Evolutionary conservation across 345 rosid genomes (phyloP), one percentile per base, ranked within the genome.

Genomic region (Durio zibethinus): DNA sequence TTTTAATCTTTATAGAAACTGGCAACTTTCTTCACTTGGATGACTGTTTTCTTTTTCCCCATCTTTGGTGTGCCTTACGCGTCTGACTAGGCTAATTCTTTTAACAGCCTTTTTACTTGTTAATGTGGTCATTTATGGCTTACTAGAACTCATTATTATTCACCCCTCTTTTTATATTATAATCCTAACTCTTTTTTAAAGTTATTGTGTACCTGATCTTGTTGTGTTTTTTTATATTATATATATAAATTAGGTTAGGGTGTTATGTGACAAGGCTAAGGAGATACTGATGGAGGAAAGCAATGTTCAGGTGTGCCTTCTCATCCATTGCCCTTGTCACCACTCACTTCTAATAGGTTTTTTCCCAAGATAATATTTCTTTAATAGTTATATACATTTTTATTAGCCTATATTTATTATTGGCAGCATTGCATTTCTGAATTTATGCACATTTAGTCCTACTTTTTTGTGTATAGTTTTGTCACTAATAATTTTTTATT

Each of bases 231-330:
- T 11, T 45, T 74, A n/a, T n/a, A n/a, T n/a, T n/a, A n/a, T n/a
- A n/a, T 70, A 27, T 33, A n/a, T 72, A 52, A 52, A 68, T 66
- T 68, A 91, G 93, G 97, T 91, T 27, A 90, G 90, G 78, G 82
- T 47, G 15, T 80, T 91, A 52, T 91, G 92, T 72, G 97, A 90
- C 33, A 91, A 90, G 80, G 97, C 92, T 45, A 91, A 90, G 86
- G 93, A 91, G 84, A 88, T 91, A 82, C 68, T 90, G 73, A 86
- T 90, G 93, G 89, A 86, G 8, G 97, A 90, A 86, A 90, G 91
- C 82, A 91, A 90, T 73, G 97, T 91, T 71, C 94, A 90, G 94
- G 97, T 87, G 40, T 71, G 80, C 67, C 59, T 54, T 56, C 27
- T 27, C 16, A 6, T 33, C 71, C 12, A 60, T 48, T 29, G 29